These are phyloP conservation scores for Cladorrhinum samala DNA, from an alignment of 495 filamentous ascomycete genomes.

Conservation along the genomic window DNA sequence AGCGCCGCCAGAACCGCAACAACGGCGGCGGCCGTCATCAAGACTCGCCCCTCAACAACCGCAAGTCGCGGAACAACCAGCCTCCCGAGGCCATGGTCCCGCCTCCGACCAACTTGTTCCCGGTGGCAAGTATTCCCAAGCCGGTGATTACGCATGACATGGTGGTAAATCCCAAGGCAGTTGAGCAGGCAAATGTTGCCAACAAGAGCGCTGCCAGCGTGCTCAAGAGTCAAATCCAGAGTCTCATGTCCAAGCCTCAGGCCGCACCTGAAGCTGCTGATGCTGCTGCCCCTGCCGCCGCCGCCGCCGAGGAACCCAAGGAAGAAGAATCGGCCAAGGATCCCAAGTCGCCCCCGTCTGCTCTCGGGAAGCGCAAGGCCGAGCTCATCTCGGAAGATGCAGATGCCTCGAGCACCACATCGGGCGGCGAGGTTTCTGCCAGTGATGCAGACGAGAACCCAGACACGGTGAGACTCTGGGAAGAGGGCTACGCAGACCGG, in stretches of 20 bases:
- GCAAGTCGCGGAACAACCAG: constrained; percentile 6
- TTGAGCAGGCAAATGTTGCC: constrained; percentile 70
- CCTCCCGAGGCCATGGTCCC: constrained; percentile 17
- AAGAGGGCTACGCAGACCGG: constrained; percentile 85
- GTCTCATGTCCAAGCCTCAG: constrained; percentile 33
- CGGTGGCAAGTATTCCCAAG: constrained; percentile 54
- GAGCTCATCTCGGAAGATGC: constrained; percentile 55
- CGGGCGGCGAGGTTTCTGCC: constrained; percentile 35
- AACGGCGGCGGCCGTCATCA: constrained; percentile 29
- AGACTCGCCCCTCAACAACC: constrained; percentile 13
- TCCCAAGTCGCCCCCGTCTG: constrained; percentile 31
- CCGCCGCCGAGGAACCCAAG: constrained; percentile 10
- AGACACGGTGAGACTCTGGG: constrained; percentile 89
- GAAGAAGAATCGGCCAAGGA: constrained; percentile 10
- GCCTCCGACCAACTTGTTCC: constrained; percentile 20
- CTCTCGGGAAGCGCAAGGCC: constrained; percentile 50
- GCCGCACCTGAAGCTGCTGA: constrained; percentile 4
- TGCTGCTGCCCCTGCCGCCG: constrained; percentile 14
- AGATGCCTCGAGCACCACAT: constrained; percentile 43
- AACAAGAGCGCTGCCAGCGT: constrained; percentile 93
- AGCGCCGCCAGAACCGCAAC: constrained; percentile 36
- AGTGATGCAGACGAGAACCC: constrained; percentile 54
- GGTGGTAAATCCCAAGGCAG: constrained; percentile 72
- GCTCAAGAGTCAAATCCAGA: constrained; percentile 73
- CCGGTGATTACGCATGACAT: constrained; percentile 74